Evolutionary conservation across 306 rosid species (phyloP), one percentile per base, ranked within the genome.

Genomic region (Psophocarpus tetragonolobus): DNA sequence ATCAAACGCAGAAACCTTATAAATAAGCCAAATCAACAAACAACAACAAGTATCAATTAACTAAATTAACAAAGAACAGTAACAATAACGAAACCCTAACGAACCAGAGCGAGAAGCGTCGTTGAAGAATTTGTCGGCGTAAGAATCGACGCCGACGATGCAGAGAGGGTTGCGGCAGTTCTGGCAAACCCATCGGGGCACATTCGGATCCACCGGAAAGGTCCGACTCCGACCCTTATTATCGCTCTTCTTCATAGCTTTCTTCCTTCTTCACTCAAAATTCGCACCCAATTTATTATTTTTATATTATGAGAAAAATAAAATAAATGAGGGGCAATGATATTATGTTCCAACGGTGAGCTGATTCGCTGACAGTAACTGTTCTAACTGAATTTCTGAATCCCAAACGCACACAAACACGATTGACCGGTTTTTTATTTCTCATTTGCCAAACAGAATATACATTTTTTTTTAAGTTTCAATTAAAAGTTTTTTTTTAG

Each of bases 121-220:
- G 76, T 64, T 88, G 68, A 85, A 74, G 90, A 91, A 95, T 70
- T 91, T 91, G 14, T 95, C 99, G 39, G 96, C 93, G 45, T 92
- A 89, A 68, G 96, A 81, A 81, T 91, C 99, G 73, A 92, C 97
- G 85, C 97, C 98, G 75, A 91, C 85, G 83, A 96, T 44, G 83
- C 91, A 88, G 62, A 92, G 93, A 14, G 88, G 62, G 79, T 89
- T 88, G 74, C 90, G 97, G 84, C 98, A 96, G 83, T 91, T 92
- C 90, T 96, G 99, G 79, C 98, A 96, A 75, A 77, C 84, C 92
- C 93, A 92, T 81, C 96, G 87, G 45, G 96, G 97, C 21, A 93
- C 51, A 64, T 83, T 96, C 71, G 94, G 96, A 77, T 92, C 97
- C 80, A 79, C 91, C 85, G 93, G 89, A 4, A 90, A 82, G 90